phyloP scores from a whole-genome alignment of 768 basidiomycete species.

The Leccinum broughii region DNA sequence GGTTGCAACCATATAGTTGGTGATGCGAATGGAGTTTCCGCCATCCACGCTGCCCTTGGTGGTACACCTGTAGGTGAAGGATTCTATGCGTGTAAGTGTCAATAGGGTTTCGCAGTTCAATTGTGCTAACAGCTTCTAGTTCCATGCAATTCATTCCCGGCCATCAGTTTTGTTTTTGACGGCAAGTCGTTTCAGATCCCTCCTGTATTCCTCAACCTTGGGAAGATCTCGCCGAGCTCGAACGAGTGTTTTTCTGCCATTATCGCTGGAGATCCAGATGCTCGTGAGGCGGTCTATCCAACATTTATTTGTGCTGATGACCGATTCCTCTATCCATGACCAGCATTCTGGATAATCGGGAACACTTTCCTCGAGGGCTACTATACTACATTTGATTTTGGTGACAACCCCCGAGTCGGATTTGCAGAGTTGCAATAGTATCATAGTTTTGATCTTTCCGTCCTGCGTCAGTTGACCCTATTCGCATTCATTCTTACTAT shows the following conservation, averaged over 20 bases:
- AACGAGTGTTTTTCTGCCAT: slow-evolving; percentile 28
- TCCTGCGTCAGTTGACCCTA: no score
- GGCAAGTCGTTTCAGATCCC: not conserved
- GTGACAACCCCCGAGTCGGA: slow-evolving; percentile 35
- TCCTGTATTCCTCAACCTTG: slow-evolving; percentile 37
- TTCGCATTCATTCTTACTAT: no score
- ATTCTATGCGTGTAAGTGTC: no score
- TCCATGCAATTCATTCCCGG: not conserved
- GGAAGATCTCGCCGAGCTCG: slow-evolving; percentile 23
- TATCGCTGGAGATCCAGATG: not conserved
- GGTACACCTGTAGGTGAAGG: no score
- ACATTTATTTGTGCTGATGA: not conserved
- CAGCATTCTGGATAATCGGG: slow-evolving; percentile 21
- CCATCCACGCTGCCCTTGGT: no score
- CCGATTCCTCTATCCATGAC: slow-evolving; percentile 1
- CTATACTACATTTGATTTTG: slow-evolving; percentile 22
- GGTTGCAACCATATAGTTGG: no score
- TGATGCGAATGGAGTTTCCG: no score
- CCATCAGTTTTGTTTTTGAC: not conserved
- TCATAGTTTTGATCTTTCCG: no score
- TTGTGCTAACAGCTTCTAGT: not conserved
- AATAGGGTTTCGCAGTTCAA: no score
- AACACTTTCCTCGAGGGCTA: slow-evolving; percentile 42
- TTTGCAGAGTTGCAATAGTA: slow-evolving; percentile 31
- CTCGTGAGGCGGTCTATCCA: not conserved